A percentile compares a stretch with the other conserved stretches of the same genome.
Evolutionary conservation across 2,329 filamentous ascomycete genomes (phyloP).

Genomic region (Alternaria ventricosa): DNA sequence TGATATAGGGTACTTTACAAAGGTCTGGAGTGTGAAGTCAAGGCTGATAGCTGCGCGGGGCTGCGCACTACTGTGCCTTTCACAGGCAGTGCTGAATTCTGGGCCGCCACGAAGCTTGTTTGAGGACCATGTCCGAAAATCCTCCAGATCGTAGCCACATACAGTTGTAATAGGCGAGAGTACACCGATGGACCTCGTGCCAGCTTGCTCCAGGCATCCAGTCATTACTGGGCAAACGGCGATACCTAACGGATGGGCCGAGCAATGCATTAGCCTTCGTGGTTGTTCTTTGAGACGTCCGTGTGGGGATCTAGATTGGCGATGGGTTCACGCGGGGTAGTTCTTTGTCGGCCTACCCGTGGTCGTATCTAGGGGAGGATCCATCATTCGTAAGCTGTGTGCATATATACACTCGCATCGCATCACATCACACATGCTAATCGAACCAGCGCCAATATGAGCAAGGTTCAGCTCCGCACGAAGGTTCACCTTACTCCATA

Average conservation of each 20-base stretch:
- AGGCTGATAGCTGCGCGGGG: not conserved
- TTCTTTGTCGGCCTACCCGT: not conserved
- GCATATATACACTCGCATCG: too few relatives aligned
- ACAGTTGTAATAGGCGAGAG: not conserved
- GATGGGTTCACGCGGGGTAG: not conserved
- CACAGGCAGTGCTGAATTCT: not conserved
- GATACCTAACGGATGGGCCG: not conserved
- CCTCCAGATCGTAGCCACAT: not conserved
- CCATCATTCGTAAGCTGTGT: not conserved
- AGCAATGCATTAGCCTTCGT: not conserved
- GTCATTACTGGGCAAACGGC: not conserved
- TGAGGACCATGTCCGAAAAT: not conserved
- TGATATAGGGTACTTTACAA: not conserved
- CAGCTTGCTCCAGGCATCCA: not conserved
- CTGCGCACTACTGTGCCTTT: not conserved
- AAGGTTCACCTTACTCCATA: not conserved
- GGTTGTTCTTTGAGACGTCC: not conserved
- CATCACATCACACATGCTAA: not conserved
- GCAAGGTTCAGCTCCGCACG: not conserved
- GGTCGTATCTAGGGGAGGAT: not conserved
- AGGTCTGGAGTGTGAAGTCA: not conserved
- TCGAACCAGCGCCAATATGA: too few relatives aligned
- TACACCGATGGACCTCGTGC: not conserved
- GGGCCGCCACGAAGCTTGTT: not conserved
- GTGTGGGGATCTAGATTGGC: not conserved